Base-by-base conservation (phyloP, 768 basidiomycete genomes). In the Suillus ampliporus region DNA sequence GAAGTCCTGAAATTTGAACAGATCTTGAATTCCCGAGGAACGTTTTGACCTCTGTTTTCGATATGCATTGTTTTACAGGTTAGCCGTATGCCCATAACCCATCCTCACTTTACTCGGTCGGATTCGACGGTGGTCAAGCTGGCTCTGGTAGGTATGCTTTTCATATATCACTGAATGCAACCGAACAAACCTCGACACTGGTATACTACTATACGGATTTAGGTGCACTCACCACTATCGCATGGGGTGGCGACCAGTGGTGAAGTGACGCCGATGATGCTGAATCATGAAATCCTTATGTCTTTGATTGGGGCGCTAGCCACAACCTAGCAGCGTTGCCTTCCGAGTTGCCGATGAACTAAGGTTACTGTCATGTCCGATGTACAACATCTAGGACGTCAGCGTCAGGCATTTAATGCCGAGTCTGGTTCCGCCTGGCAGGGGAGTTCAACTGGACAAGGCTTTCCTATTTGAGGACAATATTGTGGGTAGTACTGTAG, bases 101-200 rank as follows among this genome's bases (percentile, higher is more conserved):
- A 56, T 37, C 17, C 23, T 40, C 53, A 26, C 53, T 54, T 40
- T 23, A 26, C 38, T 28, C 17, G 54, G 37, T 38, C 21, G 17
- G 37, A 54, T 38, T 54, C 37, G 23, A 38, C 23, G 10, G 37
- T 54, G 21, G n/a, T 26, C 37, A 26, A 15, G 23, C 26, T 40
- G 54, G 54, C 34, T 34, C 31, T 51, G 31, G 50, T 51, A 31
- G 34, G 50, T 31, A 19, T 51, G 50, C 10, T 51, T 56, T 38
- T 38, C 38, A 40, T 40, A 37, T 26, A 26, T 35, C 52, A 54
- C 53, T 23, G 26, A n/a, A n/a, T n/a, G n/a, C n/a, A n/a, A n/a
- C n/a, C n/a, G n/a, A n/a, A n/a, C n/a, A n/a, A n/a, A n/a, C n/a
- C n/a, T n/a, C n/a, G n/a, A n/a, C n/a, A 19, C 15, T 37, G 31